These are phyloP conservation scores for Aspergillus sp. DNA, from an alignment of 2,329 filamentous ascomycete species.

Conservation along the genomic window DNA sequence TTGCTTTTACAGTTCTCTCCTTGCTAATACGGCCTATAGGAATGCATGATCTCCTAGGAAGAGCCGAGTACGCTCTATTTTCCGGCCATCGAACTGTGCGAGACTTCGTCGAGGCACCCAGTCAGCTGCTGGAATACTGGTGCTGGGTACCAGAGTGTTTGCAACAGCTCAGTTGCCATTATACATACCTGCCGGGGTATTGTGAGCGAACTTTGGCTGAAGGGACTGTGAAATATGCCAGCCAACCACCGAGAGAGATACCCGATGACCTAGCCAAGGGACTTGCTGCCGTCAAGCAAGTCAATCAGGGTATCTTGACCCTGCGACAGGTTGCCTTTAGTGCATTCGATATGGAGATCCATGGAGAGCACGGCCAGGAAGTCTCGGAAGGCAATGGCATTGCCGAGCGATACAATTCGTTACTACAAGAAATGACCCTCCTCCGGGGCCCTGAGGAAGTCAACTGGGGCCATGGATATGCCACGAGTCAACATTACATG, in stretches of 20 bases:
- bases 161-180: constrained; percentile 1
- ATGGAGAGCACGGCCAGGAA: neutral
- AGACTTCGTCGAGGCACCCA: constrained; percentile 8
- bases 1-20: neutral
- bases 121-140: constrained; percentile 1
- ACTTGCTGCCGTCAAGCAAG: neutral
- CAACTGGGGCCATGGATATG: constrained; percentile 2
- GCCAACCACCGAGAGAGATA: neutral
- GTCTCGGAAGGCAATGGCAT: neutral
- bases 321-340: constrained; percentile 3
- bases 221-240: neutral
- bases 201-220: neutral
- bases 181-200: neutral
- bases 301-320: neutral
- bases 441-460: neutral
- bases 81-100: constrained; percentile 7
- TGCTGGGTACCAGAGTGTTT: constrained; percentile 7
- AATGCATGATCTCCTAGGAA: constrained; percentile 7
- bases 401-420: neutral
- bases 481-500: constrained; percentile 4
- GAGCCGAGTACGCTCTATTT: constrained; percentile 1
- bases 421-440: neutral
- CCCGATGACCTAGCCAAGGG: neutral
- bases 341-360: constrained; percentile 1
- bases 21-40: neutral